Evolutionary conservation across 306 rosid genomes (phyloP), one percentile per base, ranked within the genome.

Genomic region (Gleditsia sinensis): DNA sequence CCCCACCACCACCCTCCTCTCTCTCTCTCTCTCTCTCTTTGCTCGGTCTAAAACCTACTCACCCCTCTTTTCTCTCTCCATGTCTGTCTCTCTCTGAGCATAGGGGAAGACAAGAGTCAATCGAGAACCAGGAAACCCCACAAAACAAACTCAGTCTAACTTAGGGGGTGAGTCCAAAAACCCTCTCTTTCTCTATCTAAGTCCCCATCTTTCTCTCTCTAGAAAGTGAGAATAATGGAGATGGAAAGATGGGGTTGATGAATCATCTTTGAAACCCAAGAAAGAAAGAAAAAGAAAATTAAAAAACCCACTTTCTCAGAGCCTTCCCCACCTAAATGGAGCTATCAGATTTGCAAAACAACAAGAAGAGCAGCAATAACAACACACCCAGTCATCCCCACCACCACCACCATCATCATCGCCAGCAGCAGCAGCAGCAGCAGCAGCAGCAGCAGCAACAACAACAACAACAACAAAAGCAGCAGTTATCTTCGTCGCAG

Each of bases 331-430:
- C 85, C 78, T 68, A 50, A 65, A 85, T 85, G 92, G 87, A 87
- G 82, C 63, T 82, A 7, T 75, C 88, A 74, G 81, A 82, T 74
- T 78, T 81, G 84, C 88, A 83, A 75, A 79, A 21, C 86, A 87
- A 77, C 68, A 75, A 71, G 72, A 68, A 71, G 48, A 76, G 28
- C 50, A 79, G 5, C n/a, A n/a, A n/a, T n/a, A n/a, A n/a, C n/a
- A n/a, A 43, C 49, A 13, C 49, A 12, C 10, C 36, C 62, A 14
- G 5, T 4, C 39, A 7, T 5, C 66, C 17, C 0, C 53, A n/a
- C 2, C 53, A 46, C 21, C 53, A 46, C 2, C 53, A 16, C 1
- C 21, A 16, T 16, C 76, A 45, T 9, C 84, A 63, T 17, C 82
- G 27, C 3, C 79, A 75, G 0, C 86, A 69, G 0, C 75, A 45